Percentiles rank a stretch among this genome's conserved stretches.
phyloP scores from a whole-genome alignment of 805 yeast genomes.

The Pichia heedii region DNA sequence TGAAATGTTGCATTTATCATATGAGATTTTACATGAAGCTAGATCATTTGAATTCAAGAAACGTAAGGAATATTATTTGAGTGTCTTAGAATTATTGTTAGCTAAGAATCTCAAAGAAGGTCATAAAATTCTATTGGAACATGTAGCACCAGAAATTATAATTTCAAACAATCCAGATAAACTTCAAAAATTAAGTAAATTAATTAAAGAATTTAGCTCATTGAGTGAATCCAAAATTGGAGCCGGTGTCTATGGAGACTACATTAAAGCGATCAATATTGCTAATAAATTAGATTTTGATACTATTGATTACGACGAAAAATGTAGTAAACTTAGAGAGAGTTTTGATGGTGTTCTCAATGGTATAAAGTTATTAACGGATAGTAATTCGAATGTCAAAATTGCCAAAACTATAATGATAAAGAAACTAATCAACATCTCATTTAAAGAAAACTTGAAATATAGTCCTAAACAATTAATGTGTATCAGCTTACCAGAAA shows the following conservation, averaged over 20 bases:
- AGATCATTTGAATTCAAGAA: conserved; percentile 48
- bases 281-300: not conserved
- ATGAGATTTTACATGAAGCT: conserved; percentile 41
- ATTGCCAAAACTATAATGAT: conserved; percentile 49
- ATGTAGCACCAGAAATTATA: conserved; percentile 68
- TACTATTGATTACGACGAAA: conserved; percentile 9
- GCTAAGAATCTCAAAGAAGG: conserved; percentile 60
- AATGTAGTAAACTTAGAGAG: conserved; percentile 10
- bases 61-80: conserved; percentile 44
- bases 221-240: conserved; percentile 45
- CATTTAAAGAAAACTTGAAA: conserved; percentile 24
- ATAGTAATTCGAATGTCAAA: conserved; percentile 28
- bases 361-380: conserved; percentile 35
- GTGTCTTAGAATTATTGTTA: conserved; percentile 49
- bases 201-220: conserved; percentile 38
- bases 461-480: conserved; percentile 28
- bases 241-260: conserved; percentile 48
- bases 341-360: conserved; percentile 34
- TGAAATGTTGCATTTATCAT: conserved; percentile 39
- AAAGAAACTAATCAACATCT: conserved; percentile 36
- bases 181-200: conserved; percentile 22
- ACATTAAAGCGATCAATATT: conserved; percentile 27
- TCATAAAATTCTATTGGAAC: conserved; percentile 42
- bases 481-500: conserved; percentile 36
- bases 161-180: conserved; percentile 32